A percentile compares a stretch with the other conserved stretches of the same genome.
Conservation (phyloP, 2,329 filamentous ascomycete genomes). For the Colletotrichum sp. region DNA sequence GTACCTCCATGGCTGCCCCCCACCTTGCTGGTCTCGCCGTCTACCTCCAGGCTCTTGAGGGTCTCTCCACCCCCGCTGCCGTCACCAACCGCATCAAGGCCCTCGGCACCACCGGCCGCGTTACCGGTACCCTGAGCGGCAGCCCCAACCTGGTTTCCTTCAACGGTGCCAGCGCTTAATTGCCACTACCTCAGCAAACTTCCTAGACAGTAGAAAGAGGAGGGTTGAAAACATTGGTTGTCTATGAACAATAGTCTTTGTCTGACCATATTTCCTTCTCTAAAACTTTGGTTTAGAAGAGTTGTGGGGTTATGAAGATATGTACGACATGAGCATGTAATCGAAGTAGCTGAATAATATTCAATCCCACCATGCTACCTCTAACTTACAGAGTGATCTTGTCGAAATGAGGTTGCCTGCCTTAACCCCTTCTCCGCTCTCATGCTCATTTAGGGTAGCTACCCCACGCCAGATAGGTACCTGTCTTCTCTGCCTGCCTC, state of each 20-base stretch:
- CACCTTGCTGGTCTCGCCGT: slow-evolving; percentile 66
- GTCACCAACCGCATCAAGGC: slow-evolving; percentile 46
- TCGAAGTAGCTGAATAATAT: not conserved
- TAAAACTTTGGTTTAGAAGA: not conserved
- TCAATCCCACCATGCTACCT: too few species aligned
- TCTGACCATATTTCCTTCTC: not conserved
- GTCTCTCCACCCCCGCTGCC: slow-evolving; percentile 41
- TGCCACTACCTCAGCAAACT: not conserved
- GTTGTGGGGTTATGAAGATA: not conserved
- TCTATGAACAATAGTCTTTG: not conserved
- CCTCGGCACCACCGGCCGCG: slow-evolving; percentile 43
- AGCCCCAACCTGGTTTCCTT: slow-evolving; percentile 52
- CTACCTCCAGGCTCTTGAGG: slow-evolving; percentile 56
- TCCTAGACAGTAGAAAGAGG: not conserved
- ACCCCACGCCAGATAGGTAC: not conserved
- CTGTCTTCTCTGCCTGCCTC: not conserved
- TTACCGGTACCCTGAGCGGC: slow-evolving; percentile 35
- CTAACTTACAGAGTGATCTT: too few species aligned
- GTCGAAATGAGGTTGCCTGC: too few species aligned
- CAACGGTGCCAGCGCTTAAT: slow-evolving; percentile 40
- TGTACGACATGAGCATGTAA: not conserved
- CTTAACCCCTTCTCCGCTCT: too few species aligned
- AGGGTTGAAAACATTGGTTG: not conserved
- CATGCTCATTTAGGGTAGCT: too few species aligned
- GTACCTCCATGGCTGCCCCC: slow-evolving; percentile 67